Percentiles rank a stretch among this genome's conserved stretches.
phyloP scores from a whole-genome alignment of 495 filamentous ascomycete species.

The Hypoxylon subgilvum region DNA sequence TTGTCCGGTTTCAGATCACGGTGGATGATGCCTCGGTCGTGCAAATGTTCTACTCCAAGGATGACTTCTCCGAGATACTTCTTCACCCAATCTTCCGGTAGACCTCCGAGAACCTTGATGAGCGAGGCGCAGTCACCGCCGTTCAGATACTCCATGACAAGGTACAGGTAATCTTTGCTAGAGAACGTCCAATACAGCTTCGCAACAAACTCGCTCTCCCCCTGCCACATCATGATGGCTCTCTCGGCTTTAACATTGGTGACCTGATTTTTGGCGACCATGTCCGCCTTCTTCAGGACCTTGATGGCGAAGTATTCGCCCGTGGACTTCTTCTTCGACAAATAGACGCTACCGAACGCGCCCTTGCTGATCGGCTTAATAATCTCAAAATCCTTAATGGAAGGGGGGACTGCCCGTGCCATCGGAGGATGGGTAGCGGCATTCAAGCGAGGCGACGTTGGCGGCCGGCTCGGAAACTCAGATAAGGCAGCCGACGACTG shows the following conservation, averaged over 20 bases:
- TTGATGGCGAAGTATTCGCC: conserved; percentile 99
- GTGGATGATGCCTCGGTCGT: conserved; percentile 92
- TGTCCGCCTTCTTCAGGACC: conserved; percentile 97
- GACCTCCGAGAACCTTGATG: conserved; percentile 87
- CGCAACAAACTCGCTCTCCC: conserved; percentile 97
- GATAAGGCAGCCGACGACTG: conserved; percentile 91
- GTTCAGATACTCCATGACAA: conserved; percentile 99
- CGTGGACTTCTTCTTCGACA: conserved; percentile 97
- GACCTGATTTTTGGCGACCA: conserved; percentile 99
- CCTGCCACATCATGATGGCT: conserved; percentile 99
- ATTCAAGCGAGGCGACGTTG: conserved; percentile 79
- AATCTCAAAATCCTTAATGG: conserved; percentile 99
- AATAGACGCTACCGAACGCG: conserved; percentile 95
- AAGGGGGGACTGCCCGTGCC: conserved; percentile 81
- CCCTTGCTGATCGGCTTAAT: conserved; percentile 99
- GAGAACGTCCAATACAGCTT: conserved; percentile 99
- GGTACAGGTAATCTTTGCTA: conserved; percentile 97
- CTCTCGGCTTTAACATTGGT: conserved; percentile 98
- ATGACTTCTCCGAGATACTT: conserved; percentile 97
- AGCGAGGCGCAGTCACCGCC: conserved; percentile 96
- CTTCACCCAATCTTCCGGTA: conserved; percentile 96
- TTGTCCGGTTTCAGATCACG: conserved; percentile 98
- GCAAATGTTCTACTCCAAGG: conserved; percentile 91
- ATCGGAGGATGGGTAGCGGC: conserved; percentile 74
- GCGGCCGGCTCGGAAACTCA: conserved; percentile 64